phyloP scores from a whole-genome alignment of 352 stramenopile genomes.

The Globisporangium apiculatum region DNA sequence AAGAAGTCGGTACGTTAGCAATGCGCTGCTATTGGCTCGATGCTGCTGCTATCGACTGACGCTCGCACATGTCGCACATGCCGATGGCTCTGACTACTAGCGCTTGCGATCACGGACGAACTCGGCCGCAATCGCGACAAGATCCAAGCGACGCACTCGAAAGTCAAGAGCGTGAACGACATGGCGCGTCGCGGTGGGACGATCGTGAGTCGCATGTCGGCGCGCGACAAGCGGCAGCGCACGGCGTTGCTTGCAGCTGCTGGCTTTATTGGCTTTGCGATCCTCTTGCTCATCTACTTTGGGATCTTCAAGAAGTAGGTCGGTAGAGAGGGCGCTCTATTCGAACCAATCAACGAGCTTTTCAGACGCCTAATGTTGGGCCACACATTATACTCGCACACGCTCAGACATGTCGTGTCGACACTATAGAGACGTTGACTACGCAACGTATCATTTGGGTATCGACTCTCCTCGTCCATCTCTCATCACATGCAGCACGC shows the following conservation, averaged over 20 bases:
- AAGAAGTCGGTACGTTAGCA: slow-evolving; percentile 67
- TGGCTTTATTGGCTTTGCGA: slow-evolving; percentile 75
- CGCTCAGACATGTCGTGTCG: no score
- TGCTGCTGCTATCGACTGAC: no score
- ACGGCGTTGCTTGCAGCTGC: slow-evolving; percentile 62
- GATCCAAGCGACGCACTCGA: slow-evolving; percentile 73
- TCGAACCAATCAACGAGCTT: no score
- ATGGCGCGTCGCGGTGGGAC: slow-evolving; percentile 76
- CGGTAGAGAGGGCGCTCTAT: not conserved
- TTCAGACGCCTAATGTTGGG: no score
- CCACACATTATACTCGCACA: no score
- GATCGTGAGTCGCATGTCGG: slow-evolving; percentile 82
- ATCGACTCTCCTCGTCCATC: no score
- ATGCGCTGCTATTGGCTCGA: not conserved
- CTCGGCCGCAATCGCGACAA: slow-evolving; percentile 81
- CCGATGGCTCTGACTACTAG: slow-evolving; percentile 13
- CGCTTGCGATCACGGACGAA: slow-evolving; percentile 76
- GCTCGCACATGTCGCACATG: no score
- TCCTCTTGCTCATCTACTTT: slow-evolving; percentile 86
- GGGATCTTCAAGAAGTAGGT: slow-evolving; percentile 83
- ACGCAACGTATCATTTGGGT: no score
- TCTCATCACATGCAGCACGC: no score
- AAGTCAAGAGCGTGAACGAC: slow-evolving; percentile 82
- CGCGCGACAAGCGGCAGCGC: slow-evolving; percentile 76
- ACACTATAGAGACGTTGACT: no score